phyloP scores from a whole-genome alignment of 2,329 filamentous ascomycete species.

The Cladorrhinum sp. region DNA sequence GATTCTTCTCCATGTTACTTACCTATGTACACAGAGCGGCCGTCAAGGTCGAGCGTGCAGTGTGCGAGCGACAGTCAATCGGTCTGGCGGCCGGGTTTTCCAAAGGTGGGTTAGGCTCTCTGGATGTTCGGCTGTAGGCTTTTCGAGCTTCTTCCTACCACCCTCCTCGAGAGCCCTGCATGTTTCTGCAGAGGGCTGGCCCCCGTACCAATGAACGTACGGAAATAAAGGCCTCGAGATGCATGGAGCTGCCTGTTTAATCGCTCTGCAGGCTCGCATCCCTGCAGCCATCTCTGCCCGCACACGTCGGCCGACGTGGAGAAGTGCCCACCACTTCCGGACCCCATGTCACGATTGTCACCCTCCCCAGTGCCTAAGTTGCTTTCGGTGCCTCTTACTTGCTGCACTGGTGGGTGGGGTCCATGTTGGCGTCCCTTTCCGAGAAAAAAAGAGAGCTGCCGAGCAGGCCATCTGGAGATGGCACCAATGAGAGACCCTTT shows the following conservation, averaged over 20 bases:
- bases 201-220: slow-evolving; percentile 31
- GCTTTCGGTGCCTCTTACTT: slow-evolving; percentile 8
- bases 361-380: background rate
- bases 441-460: slow-evolving; percentile 28
- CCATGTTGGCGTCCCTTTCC: slow-evolving; percentile 30
- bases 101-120: slow-evolving; percentile 28
- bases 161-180: slow-evolving; percentile 20
- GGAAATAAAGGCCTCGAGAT: slow-evolving; percentile 23
- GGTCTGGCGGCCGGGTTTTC: slow-evolving; percentile 20
- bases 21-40: background rate
- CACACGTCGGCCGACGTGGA: slow-evolving; percentile 25
- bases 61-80: slow-evolving; percentile 21
- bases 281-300: slow-evolving; percentile 30
- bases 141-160: slow-evolving; percentile 13
- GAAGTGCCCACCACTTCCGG: slow-evolving; percentile 19
- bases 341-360: slow-evolving; percentile 25
- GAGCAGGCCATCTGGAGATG: slow-evolving; percentile 24
- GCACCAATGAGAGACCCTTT: slow-evolving; percentile 31
- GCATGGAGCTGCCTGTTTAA: slow-evolving; percentile 33
- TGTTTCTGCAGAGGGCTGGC: slow-evolving; percentile 24
- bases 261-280: slow-evolving; percentile 32
- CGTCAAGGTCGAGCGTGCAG: background rate
- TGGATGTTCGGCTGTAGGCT: slow-evolving; percentile 11
- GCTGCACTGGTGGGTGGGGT: slow-evolving; percentile 28
- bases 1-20: background rate